phyloP scores from a whole-genome alignment of 78 protist genomes.

The Guillardia theta region DNA sequence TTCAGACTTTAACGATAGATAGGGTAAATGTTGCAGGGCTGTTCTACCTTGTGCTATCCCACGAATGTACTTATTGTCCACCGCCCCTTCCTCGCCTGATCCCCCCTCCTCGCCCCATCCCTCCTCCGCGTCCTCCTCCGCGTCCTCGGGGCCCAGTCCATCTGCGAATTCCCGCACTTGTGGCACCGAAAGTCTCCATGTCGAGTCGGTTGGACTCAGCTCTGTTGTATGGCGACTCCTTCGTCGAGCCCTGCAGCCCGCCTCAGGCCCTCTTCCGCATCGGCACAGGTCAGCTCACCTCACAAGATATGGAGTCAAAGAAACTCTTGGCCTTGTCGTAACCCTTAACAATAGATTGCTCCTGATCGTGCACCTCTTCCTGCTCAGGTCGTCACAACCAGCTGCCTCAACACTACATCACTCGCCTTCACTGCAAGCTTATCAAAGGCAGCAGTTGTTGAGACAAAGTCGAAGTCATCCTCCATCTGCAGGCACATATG shows the following conservation, averaged over 20 bases:
- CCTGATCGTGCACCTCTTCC: no score
- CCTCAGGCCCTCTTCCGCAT: background rate
- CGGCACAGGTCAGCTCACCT: background rate
- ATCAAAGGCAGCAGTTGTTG: background rate
- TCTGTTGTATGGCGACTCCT: background rate
- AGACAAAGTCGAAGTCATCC: background rate
- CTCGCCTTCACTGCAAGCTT: background rate
- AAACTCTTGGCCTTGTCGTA: constrained; percentile 1
- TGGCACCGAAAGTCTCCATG: constrained; percentile 31
- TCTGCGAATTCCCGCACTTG: constrained; percentile 13
- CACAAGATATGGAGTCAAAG: constrained; percentile 41
- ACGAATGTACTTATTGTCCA: background rate
- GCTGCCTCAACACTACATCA: no score
- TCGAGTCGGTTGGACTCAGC: background rate
- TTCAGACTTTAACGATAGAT: no score
- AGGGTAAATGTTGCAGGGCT: no score
- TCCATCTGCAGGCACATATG: no score
- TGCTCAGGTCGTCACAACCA: no score
- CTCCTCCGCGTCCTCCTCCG: background rate
- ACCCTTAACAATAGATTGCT: no score
- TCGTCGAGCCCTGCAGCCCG: background rate
- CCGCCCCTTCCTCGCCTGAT: background rate
- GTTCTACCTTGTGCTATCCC: no score
- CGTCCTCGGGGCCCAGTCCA: background rate
- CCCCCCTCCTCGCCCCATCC: background rate